Conservation (phyloP, 495 filamentous ascomycete genomes). For the Tuber brumale region DNA sequence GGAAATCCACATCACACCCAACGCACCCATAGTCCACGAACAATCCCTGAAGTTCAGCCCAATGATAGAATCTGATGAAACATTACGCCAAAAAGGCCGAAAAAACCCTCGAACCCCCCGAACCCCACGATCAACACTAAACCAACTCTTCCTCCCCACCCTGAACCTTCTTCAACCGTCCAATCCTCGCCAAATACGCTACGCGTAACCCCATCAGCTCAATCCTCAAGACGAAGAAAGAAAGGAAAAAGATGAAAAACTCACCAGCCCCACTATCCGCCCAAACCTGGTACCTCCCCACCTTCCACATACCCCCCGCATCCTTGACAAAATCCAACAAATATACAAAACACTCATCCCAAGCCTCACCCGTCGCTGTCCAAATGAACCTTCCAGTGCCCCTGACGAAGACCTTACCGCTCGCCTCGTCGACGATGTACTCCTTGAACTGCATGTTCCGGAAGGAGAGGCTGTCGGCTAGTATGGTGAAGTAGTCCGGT, state of each 20-base stretch:
- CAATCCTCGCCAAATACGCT: conserved; percentile 53
- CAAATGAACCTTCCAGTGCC: conserved; percentile 51
- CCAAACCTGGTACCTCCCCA: conserved; percentile 55
- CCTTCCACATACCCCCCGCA: conserved; percentile 38
- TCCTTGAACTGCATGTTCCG: conserved; percentile 50
- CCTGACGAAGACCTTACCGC: conserved; percentile 47
- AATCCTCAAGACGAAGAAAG: not conserved
- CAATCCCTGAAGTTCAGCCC: not conserved
- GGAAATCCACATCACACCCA: not conserved
- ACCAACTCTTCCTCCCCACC: not conserved
- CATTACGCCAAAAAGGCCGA: not conserved
- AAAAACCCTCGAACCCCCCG: not conserved
- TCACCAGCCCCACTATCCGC: conserved; percentile 55
- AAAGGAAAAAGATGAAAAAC: not conserved
- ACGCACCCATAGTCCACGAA: not conserved
- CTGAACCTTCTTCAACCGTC: conserved; percentile 42
- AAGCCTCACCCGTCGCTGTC: conserved; percentile 49
- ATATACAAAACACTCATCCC: conserved; percentile 58
- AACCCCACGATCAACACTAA: not conserved
- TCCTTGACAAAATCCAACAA: conserved; percentile 48
- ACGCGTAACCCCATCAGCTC: not conserved
- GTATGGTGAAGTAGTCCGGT: conserved; percentile 48
- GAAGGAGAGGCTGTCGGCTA: conserved; percentile 46
- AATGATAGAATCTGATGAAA: not conserved
- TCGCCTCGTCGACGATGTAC: conserved; percentile 50